Conservation (phyloP, 441 rosid genomes). For the Euphorbia neoarborescens region DNA sequence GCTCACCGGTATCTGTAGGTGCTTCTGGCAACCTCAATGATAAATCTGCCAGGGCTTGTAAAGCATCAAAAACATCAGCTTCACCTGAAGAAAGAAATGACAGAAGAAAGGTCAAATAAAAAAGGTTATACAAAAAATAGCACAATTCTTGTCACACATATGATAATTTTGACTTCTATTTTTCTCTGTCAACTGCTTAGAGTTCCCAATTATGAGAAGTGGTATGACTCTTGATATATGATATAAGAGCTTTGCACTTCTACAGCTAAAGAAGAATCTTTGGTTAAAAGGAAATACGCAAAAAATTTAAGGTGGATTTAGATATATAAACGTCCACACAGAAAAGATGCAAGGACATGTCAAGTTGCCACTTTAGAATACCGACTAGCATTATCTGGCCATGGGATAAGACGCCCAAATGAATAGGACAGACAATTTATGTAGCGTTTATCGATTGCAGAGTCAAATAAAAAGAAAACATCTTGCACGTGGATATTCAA, state of each 20-base stretch:
- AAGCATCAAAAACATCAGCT: slow-evolving; percentile 57
- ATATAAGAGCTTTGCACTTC: not conserved
- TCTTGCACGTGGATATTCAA: not conserved
- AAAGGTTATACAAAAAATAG: not conserved
- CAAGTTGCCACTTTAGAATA: not conserved
- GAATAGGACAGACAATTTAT: not conserved
- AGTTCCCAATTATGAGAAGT: slow-evolving; percentile 2
- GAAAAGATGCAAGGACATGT: not conserved
- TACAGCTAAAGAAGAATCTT: not conserved
- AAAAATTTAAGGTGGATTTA: not conserved
- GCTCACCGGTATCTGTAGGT: slow-evolving; percentile 66
- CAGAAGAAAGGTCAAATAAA: slow-evolving; percentile 15
- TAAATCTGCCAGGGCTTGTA: slow-evolving; percentile 70
- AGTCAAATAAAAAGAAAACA: not conserved
- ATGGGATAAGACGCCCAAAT: not conserved
- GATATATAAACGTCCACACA: no score
- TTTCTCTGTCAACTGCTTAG: not conserved
- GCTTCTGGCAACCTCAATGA: slow-evolving; percentile 87
- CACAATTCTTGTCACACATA: slow-evolving; percentile 8
- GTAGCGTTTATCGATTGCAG: not conserved
- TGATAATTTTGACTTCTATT: slow-evolving; percentile 12
- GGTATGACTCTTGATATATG: not conserved
- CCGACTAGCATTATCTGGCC: not conserved
- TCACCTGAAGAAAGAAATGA: slow-evolving; percentile 38
- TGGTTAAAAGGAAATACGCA: not conserved